Evolutionary conservation across 164 flowering plant species (phyloP).

Genomic region (Euptelea pleiosperma): DNA sequence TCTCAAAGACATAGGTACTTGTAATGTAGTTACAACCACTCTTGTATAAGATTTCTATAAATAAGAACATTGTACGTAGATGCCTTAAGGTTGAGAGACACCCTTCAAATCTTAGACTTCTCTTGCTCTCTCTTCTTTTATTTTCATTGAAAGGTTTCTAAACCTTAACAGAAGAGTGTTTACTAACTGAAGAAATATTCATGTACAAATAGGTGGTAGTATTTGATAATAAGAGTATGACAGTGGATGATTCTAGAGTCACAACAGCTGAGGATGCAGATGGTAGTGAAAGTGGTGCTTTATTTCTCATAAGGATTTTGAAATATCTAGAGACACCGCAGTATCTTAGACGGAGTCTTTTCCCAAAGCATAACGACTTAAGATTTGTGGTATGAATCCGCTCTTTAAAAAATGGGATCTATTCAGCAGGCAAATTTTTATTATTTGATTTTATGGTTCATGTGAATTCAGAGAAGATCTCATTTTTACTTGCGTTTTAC

Average conservation of each 20-base stretch:
- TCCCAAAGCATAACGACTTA: constrained; percentile 71
- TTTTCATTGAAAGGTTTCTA: no score
- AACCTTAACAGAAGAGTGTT: neutral
- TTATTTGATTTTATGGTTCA: constrained; percentile 3
- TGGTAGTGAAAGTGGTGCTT: constrained; percentile 65
- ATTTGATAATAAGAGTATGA: constrained; percentile 58
- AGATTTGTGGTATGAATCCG: constrained; percentile 70
- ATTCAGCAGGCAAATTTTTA: neutral
- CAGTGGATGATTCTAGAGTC: constrained; percentile 30
- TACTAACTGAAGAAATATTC: constrained; percentile 1
- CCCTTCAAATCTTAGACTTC: no score
- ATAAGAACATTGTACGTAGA: no score
- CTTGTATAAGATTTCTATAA: no score
- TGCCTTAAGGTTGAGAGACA: no score
- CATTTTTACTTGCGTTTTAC: constrained; percentile 16
- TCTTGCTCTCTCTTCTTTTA: no score
- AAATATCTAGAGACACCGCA: constrained; percentile 96
- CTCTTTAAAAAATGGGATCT: neutral
- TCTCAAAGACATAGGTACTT: no score
- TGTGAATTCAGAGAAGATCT: neutral
- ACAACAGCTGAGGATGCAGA: constrained; percentile 29
- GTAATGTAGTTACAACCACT: no score
- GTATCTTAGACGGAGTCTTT: constrained; percentile 73
- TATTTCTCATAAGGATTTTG: constrained; percentile 75
- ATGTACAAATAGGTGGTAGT: constrained; percentile 57